These are phyloP conservation scores for Nemania diffusa DNA, from an alignment of 2,329 filamentous ascomycete genomes.

Conservation along the genomic window DNA sequence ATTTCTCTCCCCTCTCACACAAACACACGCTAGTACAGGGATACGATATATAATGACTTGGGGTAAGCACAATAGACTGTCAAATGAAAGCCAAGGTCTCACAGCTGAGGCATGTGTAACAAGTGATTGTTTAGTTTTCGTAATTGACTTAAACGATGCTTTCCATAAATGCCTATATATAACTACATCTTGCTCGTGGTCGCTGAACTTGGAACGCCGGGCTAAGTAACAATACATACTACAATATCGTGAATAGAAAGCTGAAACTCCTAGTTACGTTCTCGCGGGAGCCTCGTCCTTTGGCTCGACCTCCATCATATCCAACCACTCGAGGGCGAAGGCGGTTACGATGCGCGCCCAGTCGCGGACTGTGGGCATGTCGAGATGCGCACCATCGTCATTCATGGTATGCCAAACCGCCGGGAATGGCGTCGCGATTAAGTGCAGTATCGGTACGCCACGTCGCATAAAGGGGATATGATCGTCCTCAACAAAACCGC, in stretches of 20 bases:
- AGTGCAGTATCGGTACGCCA: conserved; percentile 79
- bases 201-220: conserved; percentile 14
- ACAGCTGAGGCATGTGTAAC: neutral
- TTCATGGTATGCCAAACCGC: conserved; percentile 75
- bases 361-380: conserved; percentile 76
- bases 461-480: conserved; percentile 80
- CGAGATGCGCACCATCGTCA: conserved; percentile 79
- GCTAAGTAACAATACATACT: conserved; percentile 1
- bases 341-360: conserved; percentile 79
- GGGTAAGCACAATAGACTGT: neutral
- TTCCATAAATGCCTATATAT: neutral
- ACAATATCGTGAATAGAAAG: conserved; percentile 1
- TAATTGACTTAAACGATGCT: neutral
- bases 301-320: conserved; percentile 62
- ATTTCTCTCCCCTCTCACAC: neutral
- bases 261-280: conserved; percentile 8
- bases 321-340: conserved; percentile 84
- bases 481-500: conserved; percentile 70
- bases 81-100: neutral
- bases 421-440: conserved; percentile 79
- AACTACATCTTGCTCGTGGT: neutral
- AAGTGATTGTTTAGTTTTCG: neutral
- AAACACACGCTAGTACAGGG: neutral
- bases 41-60: neutral
- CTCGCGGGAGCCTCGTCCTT: conserved; percentile 29